phyloP scores from a whole-genome alignment of 345 rosid genomes.

The Bruguiera gymnorhiza region DNA sequence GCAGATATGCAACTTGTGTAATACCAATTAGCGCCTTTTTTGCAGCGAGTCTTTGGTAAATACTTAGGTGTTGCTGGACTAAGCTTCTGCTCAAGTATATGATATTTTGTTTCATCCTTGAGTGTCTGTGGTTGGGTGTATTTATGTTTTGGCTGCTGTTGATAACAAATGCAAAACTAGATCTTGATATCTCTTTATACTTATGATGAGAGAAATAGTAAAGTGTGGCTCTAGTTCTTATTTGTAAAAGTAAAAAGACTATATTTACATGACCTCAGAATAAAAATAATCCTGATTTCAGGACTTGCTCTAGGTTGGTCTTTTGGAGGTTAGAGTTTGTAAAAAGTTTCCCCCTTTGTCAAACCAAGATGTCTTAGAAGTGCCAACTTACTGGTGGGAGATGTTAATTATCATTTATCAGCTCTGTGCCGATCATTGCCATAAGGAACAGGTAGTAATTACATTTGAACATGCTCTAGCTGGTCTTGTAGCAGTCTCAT shows the following conservation, averaged over 20 bases:
- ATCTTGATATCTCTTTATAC: no score
- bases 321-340: neutral
- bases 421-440: neutral
- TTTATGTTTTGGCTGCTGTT: no score
- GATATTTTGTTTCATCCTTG: neutral
- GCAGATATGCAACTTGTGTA: conserved; percentile 91
- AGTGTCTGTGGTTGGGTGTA: neutral
- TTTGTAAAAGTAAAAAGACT: no score
- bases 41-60: conserved; percentile 98
- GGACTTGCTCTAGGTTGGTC: neutral
- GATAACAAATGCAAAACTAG: no score
- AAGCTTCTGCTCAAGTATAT: conserved; percentile 2
- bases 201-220: no score
- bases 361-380: neutral
- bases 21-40: conserved; percentile 94
- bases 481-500: neutral
- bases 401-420: neutral
- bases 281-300: no score
- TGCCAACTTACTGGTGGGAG: neutral
- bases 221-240: no score
- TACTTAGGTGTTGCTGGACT: neutral
- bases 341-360: neutral
- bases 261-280: no score
- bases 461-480: conserved; percentile 1
- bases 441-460: neutral